These are phyloP conservation scores for Pseudocercospora fijiensis DNA, from an alignment of 2,329 filamentous ascomycete species.

Conservation along the genomic window DNA sequence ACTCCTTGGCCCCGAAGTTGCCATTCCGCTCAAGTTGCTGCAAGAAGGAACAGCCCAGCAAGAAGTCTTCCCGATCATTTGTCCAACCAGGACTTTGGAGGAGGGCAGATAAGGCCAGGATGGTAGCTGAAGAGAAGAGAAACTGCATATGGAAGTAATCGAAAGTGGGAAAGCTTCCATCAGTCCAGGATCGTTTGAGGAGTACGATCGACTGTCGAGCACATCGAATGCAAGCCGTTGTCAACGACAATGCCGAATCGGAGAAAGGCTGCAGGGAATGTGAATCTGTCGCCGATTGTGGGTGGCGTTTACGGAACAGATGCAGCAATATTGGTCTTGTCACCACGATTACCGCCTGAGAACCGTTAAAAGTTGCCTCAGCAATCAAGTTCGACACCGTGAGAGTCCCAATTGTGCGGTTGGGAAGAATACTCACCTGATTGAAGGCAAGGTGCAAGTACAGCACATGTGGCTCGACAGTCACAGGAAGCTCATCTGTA, in stretches of 20 bases:
- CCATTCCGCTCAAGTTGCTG: conserved; percentile 43
- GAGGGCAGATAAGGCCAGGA: conserved; percentile 48
- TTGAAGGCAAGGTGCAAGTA: conserved; percentile 42
- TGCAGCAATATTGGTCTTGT: conserved; percentile 40
- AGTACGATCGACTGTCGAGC: conserved; percentile 48
- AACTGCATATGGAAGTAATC: conserved; percentile 52
- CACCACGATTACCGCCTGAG: conserved; percentile 37
- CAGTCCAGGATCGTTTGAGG: conserved; percentile 48
- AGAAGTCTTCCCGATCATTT: conserved; percentile 45
- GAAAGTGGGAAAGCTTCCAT: conserved; percentile 49
- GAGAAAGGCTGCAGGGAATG: conserved; percentile 12
- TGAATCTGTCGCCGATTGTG: conserved; percentile 5
- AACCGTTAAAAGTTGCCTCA: too few relatives aligned
- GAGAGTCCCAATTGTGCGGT: too few relatives aligned
- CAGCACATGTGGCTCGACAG: conserved; percentile 28
- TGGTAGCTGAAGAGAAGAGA: conserved; percentile 49
- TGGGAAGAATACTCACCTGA: too few relatives aligned
- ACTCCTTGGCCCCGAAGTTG: conserved; percentile 46
- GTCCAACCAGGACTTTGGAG: conserved; percentile 35
- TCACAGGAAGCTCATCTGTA: conserved; percentile 26
- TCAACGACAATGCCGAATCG: conserved; percentile 41
- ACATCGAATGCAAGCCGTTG: conserved; percentile 49
- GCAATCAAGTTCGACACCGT: too few relatives aligned
- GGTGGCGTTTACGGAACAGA: conserved; percentile 26
- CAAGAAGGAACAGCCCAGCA: conserved; percentile 43